Percentiles rank a stretch among this genome's conserved stretches.
Evolutionary conservation across 805 yeast genomes (phyloP).

Genomic region (Saturnispora mendoncae): DNA sequence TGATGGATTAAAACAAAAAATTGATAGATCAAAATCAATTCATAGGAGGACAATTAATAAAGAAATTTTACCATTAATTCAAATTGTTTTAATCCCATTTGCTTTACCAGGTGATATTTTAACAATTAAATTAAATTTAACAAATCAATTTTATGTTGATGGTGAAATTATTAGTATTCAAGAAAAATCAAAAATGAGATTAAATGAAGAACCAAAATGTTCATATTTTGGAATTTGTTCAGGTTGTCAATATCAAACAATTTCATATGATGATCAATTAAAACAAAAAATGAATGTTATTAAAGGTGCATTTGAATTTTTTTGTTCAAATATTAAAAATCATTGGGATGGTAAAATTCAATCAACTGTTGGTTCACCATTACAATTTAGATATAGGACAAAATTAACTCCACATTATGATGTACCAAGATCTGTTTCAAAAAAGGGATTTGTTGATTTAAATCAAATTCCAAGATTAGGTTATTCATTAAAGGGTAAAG

Average conservation of each 20-base stretch:
- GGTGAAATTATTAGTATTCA: conserved; percentile 47
- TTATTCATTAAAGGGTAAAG: conserved; percentile 79
- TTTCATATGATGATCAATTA: conserved; percentile 66
- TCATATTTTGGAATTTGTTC: conserved; percentile 87
- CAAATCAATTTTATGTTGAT: conserved; percentile 67
- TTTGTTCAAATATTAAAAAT: conserved; percentile 31
- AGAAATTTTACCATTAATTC: conserved; percentile 25
- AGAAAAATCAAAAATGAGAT: conserved; percentile 40
- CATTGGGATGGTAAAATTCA: conserved; percentile 34
- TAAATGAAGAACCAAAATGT: conserved; percentile 41
- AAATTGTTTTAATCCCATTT: conserved; percentile 76
- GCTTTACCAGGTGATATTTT: conserved; percentile 81
- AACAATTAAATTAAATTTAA: conserved; percentile 60
- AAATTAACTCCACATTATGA: conserved; percentile 92
- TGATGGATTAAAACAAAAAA: conserved; percentile 8
- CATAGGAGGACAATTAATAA: conserved; percentile 11
- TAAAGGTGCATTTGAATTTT: conserved; percentile 68
- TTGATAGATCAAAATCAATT: conserved; percentile 7
- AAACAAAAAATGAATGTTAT: conserved; percentile 66
- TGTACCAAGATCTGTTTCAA: conserved; percentile 14
- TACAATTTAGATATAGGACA: conserved; percentile 71
- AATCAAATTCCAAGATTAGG: conserved; percentile 60
- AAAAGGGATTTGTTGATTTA: conserved; percentile 13
- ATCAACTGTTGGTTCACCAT: conserved; percentile 52
- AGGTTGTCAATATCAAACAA: conserved; percentile 88